Evolutionary conservation across 2,329 filamentous ascomycete species (phyloP).

Genomic region (Pseudogymnoascus sp.): DNA sequence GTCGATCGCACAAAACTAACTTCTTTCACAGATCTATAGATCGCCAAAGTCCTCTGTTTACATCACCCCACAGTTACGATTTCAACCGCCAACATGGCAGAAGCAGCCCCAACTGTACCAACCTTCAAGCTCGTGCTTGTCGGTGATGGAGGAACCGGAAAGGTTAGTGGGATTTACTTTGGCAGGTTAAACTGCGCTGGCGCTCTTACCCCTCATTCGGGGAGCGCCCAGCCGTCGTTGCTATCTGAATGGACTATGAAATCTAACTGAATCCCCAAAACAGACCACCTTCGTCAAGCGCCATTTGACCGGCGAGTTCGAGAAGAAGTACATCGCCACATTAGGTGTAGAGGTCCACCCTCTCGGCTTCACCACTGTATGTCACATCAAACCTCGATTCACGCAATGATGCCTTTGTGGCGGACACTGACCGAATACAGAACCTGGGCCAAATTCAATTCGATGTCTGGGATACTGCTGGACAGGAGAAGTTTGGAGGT

Average conservation of each 20-base stretch:
- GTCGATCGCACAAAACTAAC: not conserved
- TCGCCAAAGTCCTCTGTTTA: constrained; percentile 21
- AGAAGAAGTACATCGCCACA: constrained; percentile 99
- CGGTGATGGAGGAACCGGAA: constrained; percentile 97
- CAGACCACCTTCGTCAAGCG: constrained; percentile 99
- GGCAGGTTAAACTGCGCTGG: not conserved
- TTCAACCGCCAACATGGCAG: constrained; percentile 49
- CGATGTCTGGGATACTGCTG: constrained; percentile 98
- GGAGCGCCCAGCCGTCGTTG: constrained; percentile 14
- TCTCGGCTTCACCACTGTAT: constrained; percentile 93
- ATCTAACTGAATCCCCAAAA: constrained; percentile 11
- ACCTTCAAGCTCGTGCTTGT: constrained; percentile 99
- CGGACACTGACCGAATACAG: constrained; percentile 33
- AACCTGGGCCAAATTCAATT: constrained; percentile 97
- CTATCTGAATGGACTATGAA: not conserved
- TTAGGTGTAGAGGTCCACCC: constrained; percentile 99
- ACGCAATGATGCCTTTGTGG: not conserved
- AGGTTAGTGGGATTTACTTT: constrained; percentile 53
- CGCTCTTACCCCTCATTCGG: not conserved
- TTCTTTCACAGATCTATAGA: constrained; percentile 7
- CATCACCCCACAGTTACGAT: constrained; percentile 18
- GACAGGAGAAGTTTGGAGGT: constrained; percentile 99
- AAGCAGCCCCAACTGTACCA: constrained; percentile 45
- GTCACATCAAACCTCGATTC: constrained; percentile 32
- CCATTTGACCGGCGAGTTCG: constrained; percentile 98